Conservation (phyloP, 78 protist species). For the Isochrysis galbana region DNA sequence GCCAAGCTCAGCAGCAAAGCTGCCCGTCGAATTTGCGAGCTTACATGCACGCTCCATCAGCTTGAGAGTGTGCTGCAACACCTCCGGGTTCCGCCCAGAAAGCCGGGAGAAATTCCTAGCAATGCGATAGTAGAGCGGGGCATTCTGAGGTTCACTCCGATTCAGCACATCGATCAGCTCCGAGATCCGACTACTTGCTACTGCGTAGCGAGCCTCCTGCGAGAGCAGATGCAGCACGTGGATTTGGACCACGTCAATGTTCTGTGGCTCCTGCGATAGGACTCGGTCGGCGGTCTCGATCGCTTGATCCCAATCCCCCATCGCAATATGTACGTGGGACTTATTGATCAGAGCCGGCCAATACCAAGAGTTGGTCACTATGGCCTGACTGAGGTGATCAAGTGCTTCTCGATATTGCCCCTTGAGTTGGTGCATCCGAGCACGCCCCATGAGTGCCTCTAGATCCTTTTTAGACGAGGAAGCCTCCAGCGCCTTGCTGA, state of each 20-base stretch:
- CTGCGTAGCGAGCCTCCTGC: constrained; percentile 24
- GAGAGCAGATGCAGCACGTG: not conserved
- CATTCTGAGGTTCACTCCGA: constrained; percentile 54
- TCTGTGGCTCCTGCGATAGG: constrained; percentile 32
- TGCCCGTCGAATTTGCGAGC: no score
- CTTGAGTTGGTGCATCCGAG: not conserved
- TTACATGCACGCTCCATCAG: constrained; percentile 54
- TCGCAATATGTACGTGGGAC: constrained; percentile 25
- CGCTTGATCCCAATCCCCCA: constrained; percentile 70
- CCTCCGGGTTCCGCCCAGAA: not conserved
- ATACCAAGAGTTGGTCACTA: not conserved
- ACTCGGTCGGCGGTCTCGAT: constrained; percentile 56
- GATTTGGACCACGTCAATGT: constrained; percentile 57
- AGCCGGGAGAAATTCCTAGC: constrained; percentile 26
- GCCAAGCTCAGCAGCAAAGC: no score
- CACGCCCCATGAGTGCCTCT: not conserved
- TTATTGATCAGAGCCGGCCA: constrained; percentile 52
- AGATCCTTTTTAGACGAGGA: not conserved
- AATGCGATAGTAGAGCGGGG: not conserved
- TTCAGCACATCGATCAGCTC: constrained; percentile 41
- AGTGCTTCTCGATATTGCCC: not conserved
- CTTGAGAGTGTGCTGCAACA: constrained; percentile 40
- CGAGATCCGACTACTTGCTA: not conserved
- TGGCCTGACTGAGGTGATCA: not conserved
- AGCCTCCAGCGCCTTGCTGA: not conserved